These are phyloP conservation scores for Wickerhamiella nectarea DNA, from an alignment of 805 yeast genomes.

Conservation along the genomic window DNA sequence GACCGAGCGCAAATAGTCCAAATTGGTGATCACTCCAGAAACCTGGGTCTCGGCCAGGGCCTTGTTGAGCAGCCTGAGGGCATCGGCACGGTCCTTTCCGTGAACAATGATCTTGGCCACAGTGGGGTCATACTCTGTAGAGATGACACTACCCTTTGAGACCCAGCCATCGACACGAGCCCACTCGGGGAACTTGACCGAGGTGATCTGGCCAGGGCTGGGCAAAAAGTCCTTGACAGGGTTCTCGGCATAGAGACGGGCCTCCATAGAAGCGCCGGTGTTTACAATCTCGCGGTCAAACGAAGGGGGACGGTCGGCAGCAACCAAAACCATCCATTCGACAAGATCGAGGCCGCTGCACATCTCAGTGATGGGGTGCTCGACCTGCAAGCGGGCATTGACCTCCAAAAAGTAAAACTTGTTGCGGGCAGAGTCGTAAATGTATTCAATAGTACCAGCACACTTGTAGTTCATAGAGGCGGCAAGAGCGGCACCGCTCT, in stretches of 20 bases:
- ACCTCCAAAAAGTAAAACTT: slow-evolving; percentile 92
- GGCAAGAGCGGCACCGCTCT: slow-evolving; percentile 74
- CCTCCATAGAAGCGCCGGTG: slow-evolving; percentile 91
- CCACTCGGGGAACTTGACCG: slow-evolving; percentile 73
- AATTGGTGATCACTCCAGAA: slow-evolving; percentile 77
- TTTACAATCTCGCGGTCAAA: slow-evolving; percentile 42
- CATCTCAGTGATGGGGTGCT: slow-evolving; percentile 93
- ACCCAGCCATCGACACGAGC: slow-evolving; percentile 96
- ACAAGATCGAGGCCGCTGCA: slow-evolving; percentile 91
- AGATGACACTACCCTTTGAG: slow-evolving; percentile 66
- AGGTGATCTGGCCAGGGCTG: slow-evolving; percentile 86
- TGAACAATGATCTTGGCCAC: slow-evolving; percentile 92
- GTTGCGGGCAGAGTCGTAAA: slow-evolving; percentile 73
- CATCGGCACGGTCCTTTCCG: slow-evolving; percentile 79
- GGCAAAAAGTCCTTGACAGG: slow-evolving; percentile 93
- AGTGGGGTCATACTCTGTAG: slow-evolving; percentile 94
- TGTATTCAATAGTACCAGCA: slow-evolving; percentile 96
- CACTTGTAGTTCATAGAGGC: slow-evolving; percentile 77
- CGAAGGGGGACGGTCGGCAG: slow-evolving; percentile 80
- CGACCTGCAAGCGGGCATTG: slow-evolving; percentile 92
- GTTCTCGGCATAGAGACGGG: slow-evolving; percentile 90
- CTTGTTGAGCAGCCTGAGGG: slow-evolving; percentile 56
- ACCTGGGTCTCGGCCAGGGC: slow-evolving; percentile 81
- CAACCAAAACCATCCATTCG: slow-evolving; percentile 90
- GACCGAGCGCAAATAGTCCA: slow-evolving; percentile 77